A percentile compares a stretch with the other conserved stretches of the same genome.
These are phyloP conservation scores for Suillus hirtellus DNA, from an alignment of 768 basidiomycete genomes.

Conservation along the genomic window DNA sequence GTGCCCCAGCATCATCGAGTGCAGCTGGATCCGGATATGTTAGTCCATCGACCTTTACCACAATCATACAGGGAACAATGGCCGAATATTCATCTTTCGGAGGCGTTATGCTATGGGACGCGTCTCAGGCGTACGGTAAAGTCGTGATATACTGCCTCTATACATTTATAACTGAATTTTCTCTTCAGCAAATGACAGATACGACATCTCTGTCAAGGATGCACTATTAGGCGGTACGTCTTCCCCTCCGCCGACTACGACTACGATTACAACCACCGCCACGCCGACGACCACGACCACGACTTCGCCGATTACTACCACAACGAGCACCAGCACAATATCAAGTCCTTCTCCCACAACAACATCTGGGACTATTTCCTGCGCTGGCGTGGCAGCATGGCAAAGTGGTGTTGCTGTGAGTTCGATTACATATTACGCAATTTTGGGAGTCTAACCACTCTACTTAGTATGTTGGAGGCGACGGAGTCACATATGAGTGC, in stretches of 20 bases:
- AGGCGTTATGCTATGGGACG: conserved; percentile 45
- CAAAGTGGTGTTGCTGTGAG: conserved; percentile 37
- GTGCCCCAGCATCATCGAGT: conserved; percentile 41
- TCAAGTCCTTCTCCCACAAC: conserved; percentile 26
- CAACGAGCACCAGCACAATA: conserved; percentile 18
- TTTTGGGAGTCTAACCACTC: background rate
- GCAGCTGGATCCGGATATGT: conserved; percentile 47
- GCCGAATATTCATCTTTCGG: conserved; percentile 46
- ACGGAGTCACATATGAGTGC: conserved; percentile 42
- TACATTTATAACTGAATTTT: background rate
- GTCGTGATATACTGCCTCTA: background rate
- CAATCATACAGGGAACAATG: conserved; percentile 34
- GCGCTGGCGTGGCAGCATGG: conserved; percentile 47
- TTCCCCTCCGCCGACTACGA: conserved; percentile 22
- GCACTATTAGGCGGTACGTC: conserved; percentile 30
- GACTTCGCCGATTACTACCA: conserved; percentile 6
- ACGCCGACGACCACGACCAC: conserved; percentile 17
- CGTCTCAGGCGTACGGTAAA: conserved; percentile 45
- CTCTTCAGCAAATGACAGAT: conserved; percentile 43
- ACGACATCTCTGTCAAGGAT: conserved; percentile 42
- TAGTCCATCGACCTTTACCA: conserved; percentile 30
- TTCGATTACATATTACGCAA: conserved; percentile 8
- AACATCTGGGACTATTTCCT: conserved; percentile 33
- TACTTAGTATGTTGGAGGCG: conserved; percentile 44
- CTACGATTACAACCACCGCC: conserved; percentile 15